Evolutionary conservation across 805 yeast species (phyloP), one percentile per base, ranked within the genome.

Genomic region (Hyphopichia homilentoma): DNA sequence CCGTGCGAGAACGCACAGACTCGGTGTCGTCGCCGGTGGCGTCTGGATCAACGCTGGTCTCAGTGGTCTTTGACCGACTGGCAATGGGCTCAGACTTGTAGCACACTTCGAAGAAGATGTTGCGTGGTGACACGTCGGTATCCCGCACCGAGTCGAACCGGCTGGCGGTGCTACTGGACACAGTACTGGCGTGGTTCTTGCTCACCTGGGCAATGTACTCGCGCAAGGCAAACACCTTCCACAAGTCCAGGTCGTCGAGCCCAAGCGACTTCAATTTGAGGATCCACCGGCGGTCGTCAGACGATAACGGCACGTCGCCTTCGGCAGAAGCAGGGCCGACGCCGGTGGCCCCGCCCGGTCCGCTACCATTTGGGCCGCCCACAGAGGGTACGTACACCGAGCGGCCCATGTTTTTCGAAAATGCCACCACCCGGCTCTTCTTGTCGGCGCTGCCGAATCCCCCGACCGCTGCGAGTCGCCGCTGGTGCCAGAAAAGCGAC

Each of bases 401-500:
- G 30, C 54, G 54, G 1, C 68, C 70, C 52, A 61, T 47, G 24
- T 54, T 56, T 28, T 60, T 59, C 12, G 65, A 44, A 32, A 48
- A 57, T 0, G 61, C 38, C 2, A 61, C 47, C 2, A 54, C 36
- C 27, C 44, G 50, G 39, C 34, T 8, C 45, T 40, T 21, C 36
- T 43, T 11, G 32, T 35, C 17, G 39, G 18, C 20, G 12, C 51
- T 43, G 27, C 41, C 38, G 11, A 40, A 23, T 14, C 40, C 43
- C 24, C 33, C 40, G 6, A 42, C 25, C 2, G 45, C 33, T 5
- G 58, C 43, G 7, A 49, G 41, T 20, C 40, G 42, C 22, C 47
- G 41, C 40, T 67, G 74, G 40, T 80, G 75, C 97, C 97, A 89
- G 48, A 90, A 89, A n/a, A 81, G 57, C 0, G 95, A 76, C 25